Percentiles rank a stretch among this genome's conserved stretches.
Conservation (phyloP, 2,329 filamentous ascomycete species). For the Botrytis porri region DNA sequence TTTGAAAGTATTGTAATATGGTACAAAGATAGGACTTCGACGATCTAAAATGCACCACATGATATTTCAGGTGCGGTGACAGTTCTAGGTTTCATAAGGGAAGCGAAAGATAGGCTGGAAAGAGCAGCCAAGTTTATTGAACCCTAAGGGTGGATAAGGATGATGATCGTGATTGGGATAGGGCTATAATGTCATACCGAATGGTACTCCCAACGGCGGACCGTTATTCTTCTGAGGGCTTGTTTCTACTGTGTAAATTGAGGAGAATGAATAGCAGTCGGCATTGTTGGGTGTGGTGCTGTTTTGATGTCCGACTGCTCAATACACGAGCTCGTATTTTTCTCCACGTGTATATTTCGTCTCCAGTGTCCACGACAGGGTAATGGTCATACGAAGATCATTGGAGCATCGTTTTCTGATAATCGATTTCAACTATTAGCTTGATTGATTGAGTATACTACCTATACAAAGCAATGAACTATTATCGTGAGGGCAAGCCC, state of each 20-base stretch:
- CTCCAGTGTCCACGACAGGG: not conserved
- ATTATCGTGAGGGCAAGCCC: not conserved
- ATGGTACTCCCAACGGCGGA: not conserved
- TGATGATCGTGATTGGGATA: not conserved
- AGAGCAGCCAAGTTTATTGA: not conserved
- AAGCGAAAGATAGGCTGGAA: not conserved
- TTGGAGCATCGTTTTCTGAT: not conserved
- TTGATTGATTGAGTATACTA: not conserved
- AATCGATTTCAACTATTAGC: not conserved
- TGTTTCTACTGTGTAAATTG: not conserved
- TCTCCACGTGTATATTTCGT: not conserved
- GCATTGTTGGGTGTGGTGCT: not conserved
- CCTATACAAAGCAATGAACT: not conserved
- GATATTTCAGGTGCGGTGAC: not conserved
- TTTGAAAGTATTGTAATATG: not conserved
- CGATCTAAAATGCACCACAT: not conserved
- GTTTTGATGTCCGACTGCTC: not conserved
- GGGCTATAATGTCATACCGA: not conserved
- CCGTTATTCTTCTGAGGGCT: not conserved
- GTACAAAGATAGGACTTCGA: not conserved
- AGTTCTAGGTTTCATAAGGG: not conserved
- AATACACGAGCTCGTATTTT: not conserved
- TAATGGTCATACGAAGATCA: not conserved
- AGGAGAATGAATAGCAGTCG: not conserved
- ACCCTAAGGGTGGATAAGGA: not conserved